These are phyloP conservation scores for Wickerhamomyces kurtzmanii DNA, from an alignment of 805 yeast genomes.

Conservation along the genomic window DNA sequence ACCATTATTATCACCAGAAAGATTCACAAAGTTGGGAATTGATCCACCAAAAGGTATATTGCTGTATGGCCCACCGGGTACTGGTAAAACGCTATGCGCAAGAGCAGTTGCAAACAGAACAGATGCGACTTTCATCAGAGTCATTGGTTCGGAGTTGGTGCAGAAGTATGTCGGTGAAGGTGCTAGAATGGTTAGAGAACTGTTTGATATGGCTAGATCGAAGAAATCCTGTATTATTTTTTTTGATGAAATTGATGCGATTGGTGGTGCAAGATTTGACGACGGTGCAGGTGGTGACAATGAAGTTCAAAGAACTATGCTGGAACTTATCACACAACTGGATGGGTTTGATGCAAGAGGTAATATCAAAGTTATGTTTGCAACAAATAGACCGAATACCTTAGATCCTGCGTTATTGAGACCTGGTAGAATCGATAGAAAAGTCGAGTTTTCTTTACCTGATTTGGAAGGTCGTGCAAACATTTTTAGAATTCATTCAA, in stretches of 20 bases:
- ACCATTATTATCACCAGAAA: conserved; percentile 89
- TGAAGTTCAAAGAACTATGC: conserved; percentile 98
- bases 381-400: conserved; percentile 97
- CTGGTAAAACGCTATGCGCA: conserved; percentile 97
- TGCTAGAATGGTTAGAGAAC: conserved; percentile 98
- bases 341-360: conserved; percentile 99
- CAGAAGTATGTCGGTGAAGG: conserved; percentile 99
- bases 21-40: conserved; percentile 93
- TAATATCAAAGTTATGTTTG: conserved; percentile 98
- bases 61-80: conserved; percentile 97
- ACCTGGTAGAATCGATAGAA: conserved; percentile 98
- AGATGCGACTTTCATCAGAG: conserved; percentile 97
- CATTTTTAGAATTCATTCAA: conserved; percentile 93
- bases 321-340: conserved; percentile 93
- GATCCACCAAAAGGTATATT: conserved; percentile 99
- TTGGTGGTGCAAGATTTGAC: conserved; percentile 99
- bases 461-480: conserved; percentile 97
- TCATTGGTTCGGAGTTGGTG: conserved; percentile 95
- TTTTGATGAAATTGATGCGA: conserved; percentile 97
- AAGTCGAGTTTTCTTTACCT: conserved; percentile 93
- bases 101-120: conserved; percentile 99
- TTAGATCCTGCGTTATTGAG: conserved; percentile 95
- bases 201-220: conserved; percentile 98
- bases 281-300: conserved; percentile 99
- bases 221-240: conserved; percentile 97